Evolutionary conservation across 441 rosid genomes (phyloP).

Genomic region (Eugenia klotzschiana): DNA sequence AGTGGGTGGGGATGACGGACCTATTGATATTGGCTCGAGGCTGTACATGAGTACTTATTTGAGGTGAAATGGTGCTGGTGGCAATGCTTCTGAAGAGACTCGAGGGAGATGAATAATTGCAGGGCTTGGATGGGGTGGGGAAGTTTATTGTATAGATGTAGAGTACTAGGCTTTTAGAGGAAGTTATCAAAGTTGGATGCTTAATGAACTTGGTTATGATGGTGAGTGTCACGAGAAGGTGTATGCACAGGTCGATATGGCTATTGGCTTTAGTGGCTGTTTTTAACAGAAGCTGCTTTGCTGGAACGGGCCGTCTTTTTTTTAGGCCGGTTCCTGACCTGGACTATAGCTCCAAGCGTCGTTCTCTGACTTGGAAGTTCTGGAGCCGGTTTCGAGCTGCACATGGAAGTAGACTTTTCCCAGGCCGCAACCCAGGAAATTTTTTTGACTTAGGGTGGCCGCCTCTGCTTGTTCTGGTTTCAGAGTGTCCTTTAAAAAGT

Average conservation of each 20-base stretch:
- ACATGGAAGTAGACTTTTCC: neutral
- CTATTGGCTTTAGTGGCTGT: conserved; percentile 18
- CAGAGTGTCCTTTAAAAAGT: neutral
- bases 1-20: conserved; percentile 72
- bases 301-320: conserved; percentile 27
- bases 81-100: neutral
- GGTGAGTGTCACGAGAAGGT: conserved; percentile 11
- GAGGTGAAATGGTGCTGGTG: conserved; percentile 9
- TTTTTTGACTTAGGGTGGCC: neutral
- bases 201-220: neutral
- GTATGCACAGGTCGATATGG: conserved; percentile 17
- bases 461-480: neutral
- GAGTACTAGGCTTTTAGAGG: conserved; percentile 1
- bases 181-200: conserved; percentile 1
- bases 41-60: conserved; percentile 67
- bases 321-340: conserved; percentile 15
- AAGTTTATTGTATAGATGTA: conserved; percentile 33
- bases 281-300: conserved; percentile 30
- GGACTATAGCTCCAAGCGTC: neutral
- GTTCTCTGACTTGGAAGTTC: neutral
- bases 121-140: conserved; percentile 1
- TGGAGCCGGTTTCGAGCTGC: neutral
- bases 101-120: neutral
- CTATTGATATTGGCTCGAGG: conserved; percentile 57
- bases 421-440: neutral